A percentile compares a stretch with the other conserved stretches of the same genome.
Conservation (phyloP, 257 asterid genomes). For the Euphrasia confusa region DNA sequence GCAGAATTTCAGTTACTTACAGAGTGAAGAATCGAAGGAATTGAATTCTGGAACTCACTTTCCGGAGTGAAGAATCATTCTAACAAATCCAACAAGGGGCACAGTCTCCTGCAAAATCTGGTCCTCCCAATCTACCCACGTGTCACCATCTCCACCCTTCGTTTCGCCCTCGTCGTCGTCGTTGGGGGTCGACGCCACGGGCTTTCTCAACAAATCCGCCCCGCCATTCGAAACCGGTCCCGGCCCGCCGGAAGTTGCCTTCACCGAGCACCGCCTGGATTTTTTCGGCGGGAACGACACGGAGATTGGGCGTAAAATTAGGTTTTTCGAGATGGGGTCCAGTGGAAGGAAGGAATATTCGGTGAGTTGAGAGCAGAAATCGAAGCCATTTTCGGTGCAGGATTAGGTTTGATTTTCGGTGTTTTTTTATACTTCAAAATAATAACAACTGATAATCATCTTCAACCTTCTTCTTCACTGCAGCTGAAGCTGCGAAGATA, state of each 20-base stretch:
- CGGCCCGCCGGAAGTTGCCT: conserved; percentile 39
- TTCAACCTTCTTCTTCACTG: background rate
- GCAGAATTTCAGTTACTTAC: no score
- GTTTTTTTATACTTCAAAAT: conserved; percentile 1
- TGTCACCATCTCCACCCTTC: conserved; percentile 40
- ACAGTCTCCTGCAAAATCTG: conserved; percentile 88
- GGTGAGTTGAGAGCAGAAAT: conserved; percentile 29
- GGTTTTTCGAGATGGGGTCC: conserved; percentile 40
- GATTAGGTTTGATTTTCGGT: conserved; percentile 9
- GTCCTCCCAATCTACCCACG: conserved; percentile 94
- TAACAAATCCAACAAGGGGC: conserved; percentile 79
- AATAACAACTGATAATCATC: background rate
- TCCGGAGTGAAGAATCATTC: conserved; percentile 91
- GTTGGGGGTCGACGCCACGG: conserved; percentile 35
- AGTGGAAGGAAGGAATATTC: conserved; percentile 21
- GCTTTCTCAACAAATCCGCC: conserved; percentile 60
- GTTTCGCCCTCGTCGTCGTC: conserved; percentile 30
- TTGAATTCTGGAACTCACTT: conserved; percentile 36
- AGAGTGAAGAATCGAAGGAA: no score
- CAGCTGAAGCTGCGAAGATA: conserved; percentile 14
- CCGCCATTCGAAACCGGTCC: conserved; percentile 35
- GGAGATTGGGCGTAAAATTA: conserved; percentile 37
- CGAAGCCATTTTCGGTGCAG: conserved; percentile 23
- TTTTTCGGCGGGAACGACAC: conserved; percentile 35
- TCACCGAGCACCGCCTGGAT: conserved; percentile 38